A percentile compares a stretch with the other conserved stretches of the same genome.
These are phyloP conservation scores for Boletus sensibilis DNA, from an alignment of 768 basidiomycete species.

Conservation along the genomic window DNA sequence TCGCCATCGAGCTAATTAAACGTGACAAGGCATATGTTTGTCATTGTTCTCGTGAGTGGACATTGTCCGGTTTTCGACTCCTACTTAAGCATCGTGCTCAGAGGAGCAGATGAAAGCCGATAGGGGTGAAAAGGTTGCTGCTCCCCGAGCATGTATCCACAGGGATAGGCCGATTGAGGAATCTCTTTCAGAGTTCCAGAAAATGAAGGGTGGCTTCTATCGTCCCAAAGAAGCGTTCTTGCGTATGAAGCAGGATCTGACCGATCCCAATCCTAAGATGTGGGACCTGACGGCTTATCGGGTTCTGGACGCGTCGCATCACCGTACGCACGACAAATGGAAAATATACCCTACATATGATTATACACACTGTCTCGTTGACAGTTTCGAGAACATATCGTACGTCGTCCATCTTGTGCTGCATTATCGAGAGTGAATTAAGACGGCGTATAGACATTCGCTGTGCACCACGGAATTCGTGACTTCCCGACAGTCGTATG, in stretches of 20 bases:
- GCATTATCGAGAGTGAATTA: neutral
- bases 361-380: slow-evolving; percentile 96
- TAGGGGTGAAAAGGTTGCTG: slow-evolving; percentile 80
- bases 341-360: slow-evolving; percentile 98
- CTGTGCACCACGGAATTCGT: slow-evolving; percentile 97
- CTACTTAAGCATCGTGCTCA: slow-evolving; percentile 32
- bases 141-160: slow-evolving; percentile 83
- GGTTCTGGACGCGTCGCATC: slow-evolving; percentile 86
- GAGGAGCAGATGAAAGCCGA: slow-evolving; percentile 91
- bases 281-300: slow-evolving; percentile 99
- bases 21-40: slow-evolving; percentile 94
- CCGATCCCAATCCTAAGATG: slow-evolving; percentile 96
- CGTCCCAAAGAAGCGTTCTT: slow-evolving; percentile 89
- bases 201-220: slow-evolving; percentile 90
- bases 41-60: slow-evolving; percentile 84
- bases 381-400: slow-evolving; percentile 99
- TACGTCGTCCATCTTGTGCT: slow-evolving; percentile 43
- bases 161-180: slow-evolving; percentile 83
- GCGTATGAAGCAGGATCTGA: slow-evolving; percentile 96
- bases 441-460: slow-evolving; percentile 66
- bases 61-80: neutral
- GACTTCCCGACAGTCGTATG: slow-evolving; percentile 93
- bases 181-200: slow-evolving; percentile 83
- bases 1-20: slow-evolving; percentile 86
- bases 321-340: slow-evolving; percentile 92